These are phyloP conservation scores for Medicago truncatula DNA, from an alignment of 306 rosid genomes.

Conservation along the genomic window DNA sequence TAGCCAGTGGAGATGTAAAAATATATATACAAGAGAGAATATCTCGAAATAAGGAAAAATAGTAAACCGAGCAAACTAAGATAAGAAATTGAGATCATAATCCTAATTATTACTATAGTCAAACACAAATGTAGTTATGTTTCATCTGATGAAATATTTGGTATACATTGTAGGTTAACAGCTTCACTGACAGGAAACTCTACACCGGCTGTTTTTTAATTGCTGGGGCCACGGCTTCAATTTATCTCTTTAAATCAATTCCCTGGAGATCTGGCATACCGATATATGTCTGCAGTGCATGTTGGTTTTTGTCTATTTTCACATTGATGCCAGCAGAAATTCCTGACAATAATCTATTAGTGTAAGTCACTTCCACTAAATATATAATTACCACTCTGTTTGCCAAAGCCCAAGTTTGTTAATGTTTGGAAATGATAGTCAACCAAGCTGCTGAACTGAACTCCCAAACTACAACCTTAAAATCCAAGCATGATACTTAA, in stretches of 20 bases:
- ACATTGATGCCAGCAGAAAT: slow-evolving; percentile 98
- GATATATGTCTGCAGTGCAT: slow-evolving; percentile 63
- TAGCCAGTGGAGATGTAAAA: not conserved
- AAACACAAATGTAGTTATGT: slow-evolving; percentile 27
- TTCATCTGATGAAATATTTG: slow-evolving; percentile 45
- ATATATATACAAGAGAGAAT: not conserved
- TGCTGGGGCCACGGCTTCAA: slow-evolving; percentile 59
- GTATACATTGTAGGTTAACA: slow-evolving; percentile 64
- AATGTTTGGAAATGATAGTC: slow-evolving; percentile 18
- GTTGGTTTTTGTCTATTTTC: slow-evolving; percentile 82
- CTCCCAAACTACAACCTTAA: not conserved
- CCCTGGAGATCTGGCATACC: slow-evolving; percentile 89
- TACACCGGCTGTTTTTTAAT: slow-evolving; percentile 80
- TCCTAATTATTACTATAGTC: not conserved
- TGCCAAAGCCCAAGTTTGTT: slow-evolving; percentile 10
- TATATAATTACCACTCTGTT: slow-evolving; percentile 31
- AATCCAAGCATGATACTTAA: slow-evolving; percentile 3
- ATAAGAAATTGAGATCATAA: not conserved
- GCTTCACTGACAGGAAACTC: slow-evolving; percentile 89
- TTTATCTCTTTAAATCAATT: slow-evolving; percentile 60
- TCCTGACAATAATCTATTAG: slow-evolving; percentile 80
- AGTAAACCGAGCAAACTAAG: not conserved
- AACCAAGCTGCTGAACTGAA: slow-evolving; percentile 21
- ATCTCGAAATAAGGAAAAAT: not conserved
- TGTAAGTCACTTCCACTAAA: slow-evolving; percentile 59